phyloP scores from a whole-genome alignment of 495 filamentous ascomycete species.

The Penicillium chermesinum region DNA sequence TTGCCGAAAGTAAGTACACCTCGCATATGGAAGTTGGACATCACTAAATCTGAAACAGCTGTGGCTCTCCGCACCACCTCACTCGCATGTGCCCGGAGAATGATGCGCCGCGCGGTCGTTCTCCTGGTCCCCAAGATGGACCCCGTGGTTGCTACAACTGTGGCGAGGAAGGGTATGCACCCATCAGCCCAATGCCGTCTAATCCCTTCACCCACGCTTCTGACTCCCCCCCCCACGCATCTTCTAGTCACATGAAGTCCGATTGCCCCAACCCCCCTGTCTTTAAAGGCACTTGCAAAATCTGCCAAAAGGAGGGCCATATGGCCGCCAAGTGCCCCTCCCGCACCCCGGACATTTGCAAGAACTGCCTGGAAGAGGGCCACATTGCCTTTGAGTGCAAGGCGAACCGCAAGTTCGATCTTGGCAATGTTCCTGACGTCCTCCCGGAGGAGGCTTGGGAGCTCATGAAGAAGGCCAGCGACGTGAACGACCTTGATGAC shows the following conservation, averaged over 20 bases:
- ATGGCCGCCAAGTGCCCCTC: conserved; percentile 65
- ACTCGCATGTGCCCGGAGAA: conserved; percentile 52
- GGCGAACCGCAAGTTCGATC: conserved; percentile 62
- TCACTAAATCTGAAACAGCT: conserved; percentile 35
- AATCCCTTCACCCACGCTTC: too few species aligned
- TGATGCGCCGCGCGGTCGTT: not conserved
- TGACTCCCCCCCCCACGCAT: too few species aligned
- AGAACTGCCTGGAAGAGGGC: conserved; percentile 70
- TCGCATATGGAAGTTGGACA: not conserved
- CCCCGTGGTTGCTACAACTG: conserved; percentile 19
- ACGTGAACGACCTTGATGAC: conserved; percentile 63
- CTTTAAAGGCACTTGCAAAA: conserved; percentile 65
- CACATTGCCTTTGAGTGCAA: conserved; percentile 64
- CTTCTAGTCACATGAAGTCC: conserved; percentile 53
- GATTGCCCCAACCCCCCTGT: conserved; percentile 63
- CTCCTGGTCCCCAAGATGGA: not conserved
- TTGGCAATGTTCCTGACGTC: conserved; percentile 52
- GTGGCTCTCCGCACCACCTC: conserved; percentile 49
- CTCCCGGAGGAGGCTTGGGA: conserved; percentile 66
- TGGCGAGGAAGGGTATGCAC: conserved; percentile 11
- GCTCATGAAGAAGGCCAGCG: conserved; percentile 55
- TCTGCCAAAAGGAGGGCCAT: conserved; percentile 72
- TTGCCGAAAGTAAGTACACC: conserved; percentile 43
- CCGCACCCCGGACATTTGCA: conserved; percentile 58
- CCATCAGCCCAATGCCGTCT: too few species aligned